Percentiles rank a stretch among this genome's conserved stretches.
phyloP scores from a whole-genome alignment of 148 eudicot species.

The Vaccinium macrocarpon region DNA sequence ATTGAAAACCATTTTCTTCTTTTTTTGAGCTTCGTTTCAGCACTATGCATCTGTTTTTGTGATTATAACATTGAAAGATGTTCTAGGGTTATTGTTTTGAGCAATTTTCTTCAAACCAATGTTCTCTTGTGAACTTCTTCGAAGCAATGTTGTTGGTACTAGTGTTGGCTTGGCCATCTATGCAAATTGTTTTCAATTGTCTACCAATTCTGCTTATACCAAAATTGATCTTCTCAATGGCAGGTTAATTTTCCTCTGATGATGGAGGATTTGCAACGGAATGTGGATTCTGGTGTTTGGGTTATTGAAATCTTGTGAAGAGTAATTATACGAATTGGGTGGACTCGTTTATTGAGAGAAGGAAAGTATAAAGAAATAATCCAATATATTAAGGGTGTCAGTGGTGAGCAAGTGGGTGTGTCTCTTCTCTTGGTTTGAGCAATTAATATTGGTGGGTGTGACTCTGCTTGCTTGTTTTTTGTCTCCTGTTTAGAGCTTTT shows the following conservation, averaged over 20 bases:
- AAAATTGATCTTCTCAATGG: slow-evolving; percentile 33
- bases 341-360: background rate
- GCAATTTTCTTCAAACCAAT: background rate
- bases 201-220: slow-evolving; percentile 30
- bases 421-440: slow-evolving; percentile 22
- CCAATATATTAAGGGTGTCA: slow-evolving; percentile 26
- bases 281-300: slow-evolving; percentile 33
- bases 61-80: background rate
- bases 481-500: slow-evolving; percentile 37
- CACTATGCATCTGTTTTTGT: slow-evolving; percentile 2
- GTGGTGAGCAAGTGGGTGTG: slow-evolving; percentile 41
- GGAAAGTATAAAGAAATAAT: slow-evolving; percentile 15
- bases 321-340: slow-evolving; percentile 4
- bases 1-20: background rate
- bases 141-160: slow-evolving; percentile 27
- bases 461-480: slow-evolving; percentile 21
- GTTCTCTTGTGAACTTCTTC: background rate
- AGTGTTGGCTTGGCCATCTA: slow-evolving; percentile 22
- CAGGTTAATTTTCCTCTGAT: slow-evolving; percentile 31
- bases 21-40: background rate
- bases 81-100: slow-evolving; percentile 3
- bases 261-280: slow-evolving; percentile 25
- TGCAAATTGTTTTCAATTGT: slow-evolving; percentile 30
- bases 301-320: slow-evolving; percentile 6
- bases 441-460: slow-evolving; percentile 29